Base-by-base conservation (phyloP, 1,139 yeast species). In the Chernovozyma aurita region DNA sequence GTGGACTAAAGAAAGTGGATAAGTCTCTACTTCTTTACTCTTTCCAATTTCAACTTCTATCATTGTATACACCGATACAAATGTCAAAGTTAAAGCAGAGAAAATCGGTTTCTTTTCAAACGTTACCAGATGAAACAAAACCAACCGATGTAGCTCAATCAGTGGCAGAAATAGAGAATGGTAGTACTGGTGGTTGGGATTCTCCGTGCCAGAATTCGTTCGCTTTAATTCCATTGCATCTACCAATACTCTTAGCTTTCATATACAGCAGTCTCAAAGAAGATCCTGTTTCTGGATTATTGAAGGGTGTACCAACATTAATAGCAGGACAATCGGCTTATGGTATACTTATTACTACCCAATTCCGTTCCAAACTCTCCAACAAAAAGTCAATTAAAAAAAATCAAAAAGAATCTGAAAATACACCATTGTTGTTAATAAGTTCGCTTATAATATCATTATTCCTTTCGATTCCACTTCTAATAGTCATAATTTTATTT, bases 401-500 rank as follows among this genome's bases (percentile, higher is more conserved):
- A 24, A n/a, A n/a, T n/a, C n/a, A n/a, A n/a, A 43, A 52, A 18
- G 44, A 45, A 15, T 44, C 41, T 24, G 55, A 61, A 18, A 70
- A 69, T 39, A 43, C 51, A 11, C 49, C 65, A 3, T 50, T 73
- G 28, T 47, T 70, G 20, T 41, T 71, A 1, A 49, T 48, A 1
- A 54, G 71, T 15, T 57, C 76, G 3, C 42, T 70, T 2, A 50
- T 76, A 2, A 43, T 75, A 4, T 52, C 81, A 5, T 39, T 68
- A 11, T 42, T 73, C 12, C 61, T 78, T 32, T 62, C 85, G 2
- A 40, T 75, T 2, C 80, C 83, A 3, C 55, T 83, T 1, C 76
- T 74, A 48, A 47, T 68, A 1, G 52, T 74, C 1, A 55, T 83
- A 35, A 63, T 88, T 3, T 51, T 88, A n/a, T 78, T 86, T 52